Evolutionary conservation across 495 filamentous ascomycete species (phyloP).

Genomic region (Penicillium lividum): DNA sequence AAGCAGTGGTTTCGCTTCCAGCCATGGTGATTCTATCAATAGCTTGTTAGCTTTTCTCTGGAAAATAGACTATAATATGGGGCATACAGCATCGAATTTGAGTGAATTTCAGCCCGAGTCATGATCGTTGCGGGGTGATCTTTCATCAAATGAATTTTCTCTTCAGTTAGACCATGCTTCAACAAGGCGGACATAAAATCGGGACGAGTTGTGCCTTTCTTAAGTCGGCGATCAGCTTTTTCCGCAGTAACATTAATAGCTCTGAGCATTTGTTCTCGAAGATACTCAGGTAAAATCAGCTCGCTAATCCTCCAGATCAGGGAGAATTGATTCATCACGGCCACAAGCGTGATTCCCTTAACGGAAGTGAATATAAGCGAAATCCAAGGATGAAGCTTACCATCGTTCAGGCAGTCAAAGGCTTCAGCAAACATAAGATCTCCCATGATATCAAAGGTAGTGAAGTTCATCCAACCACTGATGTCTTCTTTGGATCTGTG

Average conservation of each 20-base stretch:
- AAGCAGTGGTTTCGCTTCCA: conserved; percentile 4
- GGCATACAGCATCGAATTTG: conserved; percentile 1
- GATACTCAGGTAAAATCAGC: background rate
- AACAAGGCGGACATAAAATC: background rate
- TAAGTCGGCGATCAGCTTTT: conserved; percentile 1
- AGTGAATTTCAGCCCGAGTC: background rate
- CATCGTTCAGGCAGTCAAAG: conserved; percentile 1
- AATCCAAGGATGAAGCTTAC: conserved; percentile 4
- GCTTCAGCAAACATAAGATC: conserved; percentile 7
- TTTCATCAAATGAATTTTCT: background rate
- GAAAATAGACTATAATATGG: background rate
- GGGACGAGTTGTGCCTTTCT: conserved; percentile 1
- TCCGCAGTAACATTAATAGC: background rate
- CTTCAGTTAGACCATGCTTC: conserved; percentile 1
- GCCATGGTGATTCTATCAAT: background rate
- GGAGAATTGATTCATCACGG: background rate
- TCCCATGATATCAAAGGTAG: background rate
- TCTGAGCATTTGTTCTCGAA: conserved; percentile 1
- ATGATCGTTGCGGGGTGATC: background rate
- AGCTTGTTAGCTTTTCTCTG: background rate
- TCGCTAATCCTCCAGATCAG: background rate
- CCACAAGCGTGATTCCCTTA: background rate
- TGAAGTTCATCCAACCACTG: background rate
- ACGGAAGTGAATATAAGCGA: background rate
- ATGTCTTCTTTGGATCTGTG: background rate